Base-by-base conservation (phyloP, 108 stramenopile genomes). In the Asterionellopsis glacialis region DNA sequence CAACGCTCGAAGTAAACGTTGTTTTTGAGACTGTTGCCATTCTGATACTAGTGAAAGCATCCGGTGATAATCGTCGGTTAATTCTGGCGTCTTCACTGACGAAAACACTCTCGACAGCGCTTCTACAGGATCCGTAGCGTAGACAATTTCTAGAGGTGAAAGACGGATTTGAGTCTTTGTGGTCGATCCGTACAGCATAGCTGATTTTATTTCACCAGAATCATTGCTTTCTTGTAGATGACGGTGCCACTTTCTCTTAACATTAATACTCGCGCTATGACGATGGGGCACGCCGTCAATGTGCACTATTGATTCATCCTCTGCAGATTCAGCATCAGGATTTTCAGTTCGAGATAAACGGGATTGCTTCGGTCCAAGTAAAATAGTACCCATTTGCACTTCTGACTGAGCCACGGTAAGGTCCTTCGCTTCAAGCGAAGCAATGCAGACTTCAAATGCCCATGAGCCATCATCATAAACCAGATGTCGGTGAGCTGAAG, bases 111-210 rank as follows among this genome's bases (percentile, higher is more conserved):
- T 57, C 7, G 62, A 79, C 9, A 82, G 50, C 40, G 70, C 76
- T 68, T 84, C 81, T 39, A 80, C 76, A 15, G 83, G 74, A 19
- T 73, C 43, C 22, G 83, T 75, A 33, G 79, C 68, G 59, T 84
- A 88, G 9, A 82, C 73, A 44, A 84, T 64, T 64, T 88, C 83
- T 56, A 88, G 62, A 4, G 87, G 83, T 26, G 64, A 57, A 11
- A 88, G 53, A 11, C 65, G 72, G 11, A 84, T 41, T 16, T 58
- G 59, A 15, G 61, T 55, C 4, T 22, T 45, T 9, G 76, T 75
- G 12, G 61, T 72, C 0, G 79, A 70, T 15, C 70, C 69, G 18
- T 53, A 19, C 19, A 28, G 3, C 14, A 27, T 19, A 48, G 2
- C 5, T 33, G 21, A 19, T 9, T 16, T 48, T 4, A 48, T 48